These are phyloP conservation scores for Blumeria hordei DNA, from an alignment of 2,329 filamentous ascomycete genomes.

Conservation along the genomic window DNA sequence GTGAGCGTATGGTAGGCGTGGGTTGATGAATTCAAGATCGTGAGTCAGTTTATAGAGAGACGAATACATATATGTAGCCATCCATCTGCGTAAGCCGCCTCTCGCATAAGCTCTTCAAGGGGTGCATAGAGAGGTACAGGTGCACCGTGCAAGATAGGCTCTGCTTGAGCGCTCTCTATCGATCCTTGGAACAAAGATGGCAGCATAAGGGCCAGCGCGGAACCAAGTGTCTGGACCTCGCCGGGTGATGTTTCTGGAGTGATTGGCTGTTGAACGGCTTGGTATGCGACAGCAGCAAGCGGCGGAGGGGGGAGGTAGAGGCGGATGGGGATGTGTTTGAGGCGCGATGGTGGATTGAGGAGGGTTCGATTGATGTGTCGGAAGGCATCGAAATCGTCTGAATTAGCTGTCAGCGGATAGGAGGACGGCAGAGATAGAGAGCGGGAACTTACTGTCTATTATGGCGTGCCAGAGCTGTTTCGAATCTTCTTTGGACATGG, in stretches of 20 bases:
- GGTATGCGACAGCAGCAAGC: slow-evolving; percentile 27
- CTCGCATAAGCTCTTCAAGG: slow-evolving; percentile 60
- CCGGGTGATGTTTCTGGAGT: slow-evolving; percentile 21
- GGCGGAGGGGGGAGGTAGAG: slow-evolving; percentile 58
- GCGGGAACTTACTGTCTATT: slow-evolving; percentile 25
- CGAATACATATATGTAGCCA: slow-evolving; percentile 62
- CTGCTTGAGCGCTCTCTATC: slow-evolving; percentile 60
- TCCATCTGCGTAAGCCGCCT: slow-evolving; percentile 73
- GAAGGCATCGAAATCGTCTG: slow-evolving; percentile 51
- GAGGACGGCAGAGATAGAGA: neutral
- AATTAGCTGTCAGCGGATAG: neutral
- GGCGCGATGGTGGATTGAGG: slow-evolving; percentile 46
- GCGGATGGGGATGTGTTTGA: slow-evolving; percentile 68
- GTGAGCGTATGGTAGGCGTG: no score
- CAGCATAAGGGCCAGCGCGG: slow-evolving; percentile 49
- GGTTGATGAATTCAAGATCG: no score
- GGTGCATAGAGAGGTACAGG: slow-evolving; percentile 57
- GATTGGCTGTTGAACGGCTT: slow-evolving; percentile 54
- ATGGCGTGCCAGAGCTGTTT: slow-evolving; percentile 41
- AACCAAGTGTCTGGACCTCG: slow-evolving; percentile 47
- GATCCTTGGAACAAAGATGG: slow-evolving; percentile 72
- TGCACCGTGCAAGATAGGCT: slow-evolving; percentile 66
- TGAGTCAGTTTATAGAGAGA: neutral
- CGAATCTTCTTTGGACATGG: slow-evolving; percentile 41
- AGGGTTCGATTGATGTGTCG: slow-evolving; percentile 52